Conservation (phyloP, 352 stramenopile species). For the Globisporangium paroecandrum region DNA sequence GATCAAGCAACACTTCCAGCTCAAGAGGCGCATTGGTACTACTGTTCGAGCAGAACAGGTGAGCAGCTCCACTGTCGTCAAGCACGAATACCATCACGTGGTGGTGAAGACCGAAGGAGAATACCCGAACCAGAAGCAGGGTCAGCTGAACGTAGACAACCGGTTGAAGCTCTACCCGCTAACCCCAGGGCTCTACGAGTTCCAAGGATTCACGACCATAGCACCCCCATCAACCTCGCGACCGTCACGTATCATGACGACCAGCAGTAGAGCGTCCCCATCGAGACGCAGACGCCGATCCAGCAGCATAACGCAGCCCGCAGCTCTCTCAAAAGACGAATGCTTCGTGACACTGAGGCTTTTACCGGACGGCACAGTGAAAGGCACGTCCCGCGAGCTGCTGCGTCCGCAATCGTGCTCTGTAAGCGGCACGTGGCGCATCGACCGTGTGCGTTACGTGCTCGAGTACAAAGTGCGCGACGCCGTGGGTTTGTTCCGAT, state of each 20-base stretch:
- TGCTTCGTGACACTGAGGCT: slow-evolving; percentile 69
- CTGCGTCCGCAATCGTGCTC: slow-evolving; percentile 56
- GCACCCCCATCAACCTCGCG: slow-evolving; percentile 16
- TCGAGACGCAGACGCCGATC: slow-evolving; percentile 5
- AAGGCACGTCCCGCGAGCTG: slow-evolving; percentile 54
- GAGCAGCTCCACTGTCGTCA: background rate
- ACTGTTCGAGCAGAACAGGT: background rate
- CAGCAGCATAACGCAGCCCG: background rate
- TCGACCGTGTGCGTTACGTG: slow-evolving; percentile 50
- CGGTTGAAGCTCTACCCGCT: slow-evolving; percentile 38
- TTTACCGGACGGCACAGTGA: slow-evolving; percentile 42
- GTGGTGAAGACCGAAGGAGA: background rate
- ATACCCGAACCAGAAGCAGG: background rate
- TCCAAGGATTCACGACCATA: slow-evolving; percentile 55
- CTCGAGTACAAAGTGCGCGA: slow-evolving; percentile 66
- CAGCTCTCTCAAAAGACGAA: slow-evolving; percentile 34
- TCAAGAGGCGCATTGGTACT: background rate
- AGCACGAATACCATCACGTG: background rate
- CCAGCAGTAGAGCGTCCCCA: background rate
- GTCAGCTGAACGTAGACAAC: slow-evolving; percentile 6
- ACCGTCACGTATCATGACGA: slow-evolving; percentile 18
- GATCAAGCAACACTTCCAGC: slow-evolving; percentile 11
- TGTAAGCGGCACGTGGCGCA: slow-evolving; percentile 49
- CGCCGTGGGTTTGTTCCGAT: slow-evolving; percentile 58
- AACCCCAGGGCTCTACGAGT: slow-evolving; percentile 56